These are phyloP conservation scores for Phaeotremella skinneri DNA, from an alignment of 768 basidiomycete species.

Conservation along the genomic window DNA sequence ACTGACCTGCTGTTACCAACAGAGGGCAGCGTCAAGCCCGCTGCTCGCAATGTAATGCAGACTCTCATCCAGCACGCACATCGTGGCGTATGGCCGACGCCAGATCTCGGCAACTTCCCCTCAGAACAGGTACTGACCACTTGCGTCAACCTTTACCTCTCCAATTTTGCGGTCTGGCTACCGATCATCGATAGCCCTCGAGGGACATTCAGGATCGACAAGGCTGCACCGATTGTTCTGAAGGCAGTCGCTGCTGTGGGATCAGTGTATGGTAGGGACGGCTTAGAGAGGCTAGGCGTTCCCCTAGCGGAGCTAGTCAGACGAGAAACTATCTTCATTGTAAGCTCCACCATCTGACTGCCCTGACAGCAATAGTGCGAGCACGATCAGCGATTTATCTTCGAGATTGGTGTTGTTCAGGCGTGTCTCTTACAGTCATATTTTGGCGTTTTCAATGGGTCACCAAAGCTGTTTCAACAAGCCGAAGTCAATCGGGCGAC, in stretches of 20 bases:
- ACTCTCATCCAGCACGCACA: slow-evolving; percentile 11
- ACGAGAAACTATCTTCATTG: slow-evolving; percentile 15
- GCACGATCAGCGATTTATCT: slow-evolving; percentile 14
- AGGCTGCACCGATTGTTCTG: slow-evolving; percentile 16
- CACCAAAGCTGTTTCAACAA: slow-evolving; percentile 18
- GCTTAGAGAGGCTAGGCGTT: slow-evolving; percentile 9
- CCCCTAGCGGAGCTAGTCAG: slow-evolving; percentile 18
- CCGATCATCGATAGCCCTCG: slow-evolving; percentile 15
- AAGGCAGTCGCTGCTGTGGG: slow-evolving; percentile 19
- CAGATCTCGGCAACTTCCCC: slow-evolving; percentile 17
- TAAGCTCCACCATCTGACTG: neutral
- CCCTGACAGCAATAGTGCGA: slow-evolving; percentile 10
- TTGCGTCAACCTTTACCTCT: slow-evolving; percentile 18
- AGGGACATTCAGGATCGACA: slow-evolving; percentile 12
- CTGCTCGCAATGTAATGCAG: slow-evolving; percentile 12
- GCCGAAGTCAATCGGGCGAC: slow-evolving; percentile 10
- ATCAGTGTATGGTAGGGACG: slow-evolving; percentile 9
- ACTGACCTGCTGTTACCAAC: neutral
- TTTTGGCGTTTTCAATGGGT: slow-evolving; percentile 17
- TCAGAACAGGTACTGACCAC: slow-evolving; percentile 7
- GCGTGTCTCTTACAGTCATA: slow-evolving; percentile 12
- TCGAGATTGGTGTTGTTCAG: slow-evolving; percentile 14
- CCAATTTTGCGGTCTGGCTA: slow-evolving; percentile 17
- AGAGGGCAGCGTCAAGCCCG: neutral
- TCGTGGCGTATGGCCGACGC: slow-evolving; percentile 13